Evolutionary conservation across 2,329 filamentous ascomycete genomes (phyloP).

Genomic region (Microcera coccophila): DNA sequence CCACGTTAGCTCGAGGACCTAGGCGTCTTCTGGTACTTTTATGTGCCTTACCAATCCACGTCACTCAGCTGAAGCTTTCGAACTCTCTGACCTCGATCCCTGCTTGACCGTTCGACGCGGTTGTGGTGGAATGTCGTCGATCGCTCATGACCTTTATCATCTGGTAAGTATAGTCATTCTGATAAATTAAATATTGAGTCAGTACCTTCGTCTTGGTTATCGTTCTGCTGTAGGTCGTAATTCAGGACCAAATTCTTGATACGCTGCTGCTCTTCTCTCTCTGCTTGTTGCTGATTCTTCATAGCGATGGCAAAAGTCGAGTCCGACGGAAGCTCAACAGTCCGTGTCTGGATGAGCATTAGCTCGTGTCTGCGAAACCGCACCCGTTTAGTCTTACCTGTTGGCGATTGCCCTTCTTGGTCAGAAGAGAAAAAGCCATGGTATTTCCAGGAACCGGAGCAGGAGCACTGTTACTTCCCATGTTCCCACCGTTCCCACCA

Average conservation of each 20-base stretch:
- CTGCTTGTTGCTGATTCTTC: slow-evolving; percentile 91
- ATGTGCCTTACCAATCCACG: slow-evolving; percentile 80
- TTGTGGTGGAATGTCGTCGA: slow-evolving; percentile 48
- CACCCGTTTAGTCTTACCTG: slow-evolving; percentile 54
- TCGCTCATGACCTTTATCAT: slow-evolving; percentile 48
- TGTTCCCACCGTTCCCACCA: not conserved
- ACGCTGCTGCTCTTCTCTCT: slow-evolving; percentile 92
- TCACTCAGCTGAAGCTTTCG: slow-evolving; percentile 93
- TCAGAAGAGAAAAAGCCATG: slow-evolving; percentile 97
- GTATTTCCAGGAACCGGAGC: slow-evolving; percentile 44
- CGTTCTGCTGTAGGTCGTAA: slow-evolving; percentile 84
- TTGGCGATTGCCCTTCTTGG: slow-evolving; percentile 92
- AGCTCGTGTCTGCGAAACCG: slow-evolving; percentile 5
- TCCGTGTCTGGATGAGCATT: slow-evolving; percentile 64
- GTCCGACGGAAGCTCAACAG: slow-evolving; percentile 83
- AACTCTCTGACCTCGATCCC: slow-evolving; percentile 73
- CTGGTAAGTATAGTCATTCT: slow-evolving; percentile 47
- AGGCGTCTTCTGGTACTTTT: no score
- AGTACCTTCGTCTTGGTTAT: slow-evolving; percentile 69
- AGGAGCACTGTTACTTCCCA: no score
- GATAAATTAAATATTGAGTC: slow-evolving; percentile 11
- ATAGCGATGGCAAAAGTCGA: slow-evolving; percentile 94
- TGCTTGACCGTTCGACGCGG: slow-evolving; percentile 52
- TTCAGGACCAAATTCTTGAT: slow-evolving; percentile 98
- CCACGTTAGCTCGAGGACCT: slow-evolving; percentile 5